Evolutionary conservation across 306 rosid species (phyloP), one percentile per base, ranked within the genome.

Genomic region (Castanea sativa): DNA sequence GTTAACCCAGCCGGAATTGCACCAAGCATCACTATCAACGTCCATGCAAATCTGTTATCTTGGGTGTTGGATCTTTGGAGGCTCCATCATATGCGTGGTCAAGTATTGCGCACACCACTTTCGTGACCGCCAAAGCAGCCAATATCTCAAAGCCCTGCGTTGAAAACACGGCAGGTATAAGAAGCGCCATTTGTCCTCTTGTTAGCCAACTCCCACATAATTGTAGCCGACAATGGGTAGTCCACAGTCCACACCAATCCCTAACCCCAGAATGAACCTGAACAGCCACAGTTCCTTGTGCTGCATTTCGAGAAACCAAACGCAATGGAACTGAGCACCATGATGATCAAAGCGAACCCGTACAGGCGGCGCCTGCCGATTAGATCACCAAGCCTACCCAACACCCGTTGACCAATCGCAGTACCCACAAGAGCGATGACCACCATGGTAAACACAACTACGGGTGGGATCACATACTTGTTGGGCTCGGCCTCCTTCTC

Each of bases 181-280:
- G 2, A 92, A 19, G 95, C 78, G 2, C 97, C 97, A 52, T 95
- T 80, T 1, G 97, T 92, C 69, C 52, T 83, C 85, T 87, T 87
- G 84, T 92, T 92, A 0, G 97, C 95, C 57, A 90, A 90, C 76
- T 90, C 97, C 7, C 93, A 92, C 97, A 92, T 90, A 38, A 92
- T 92, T 27, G 97, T 92, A 0, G 97, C 85, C 4, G 97, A 92
- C 11, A 92, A 45, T 0, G 97, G 97, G 60, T 92, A 89, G 80
- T 92, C 97, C 18, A 94, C 97, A 89, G 80, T 92, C 97, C 18
- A 94, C 95, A 0, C 97, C 95, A n/a, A 92, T 92, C 23, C 95
- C 97, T 2, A 92, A 23, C 0, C 95, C 97, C 20, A 92, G 82
- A 4, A 85, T 4, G 82, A 90, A 89, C 71, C 95, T 78, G 84